phyloP scores from a whole-genome alignment of 176 grass and related monocot genomes.

The Rhynchospora breviuscula region DNA sequence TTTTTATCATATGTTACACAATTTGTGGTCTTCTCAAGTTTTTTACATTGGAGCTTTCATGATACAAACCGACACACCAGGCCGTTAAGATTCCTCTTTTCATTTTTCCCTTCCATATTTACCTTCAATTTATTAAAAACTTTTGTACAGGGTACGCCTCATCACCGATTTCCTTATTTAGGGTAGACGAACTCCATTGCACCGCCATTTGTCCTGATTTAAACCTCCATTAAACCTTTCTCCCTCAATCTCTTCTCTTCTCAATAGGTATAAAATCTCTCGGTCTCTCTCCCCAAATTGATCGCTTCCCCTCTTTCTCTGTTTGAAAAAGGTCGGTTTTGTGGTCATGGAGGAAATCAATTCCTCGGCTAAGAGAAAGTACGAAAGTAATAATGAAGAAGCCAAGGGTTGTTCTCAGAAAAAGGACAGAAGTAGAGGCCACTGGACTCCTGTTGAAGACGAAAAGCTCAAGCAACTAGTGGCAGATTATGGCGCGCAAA shows the following conservation, averaged over 20 bases:
- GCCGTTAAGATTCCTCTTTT: slow-evolving; percentile 6
- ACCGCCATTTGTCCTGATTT: background rate
- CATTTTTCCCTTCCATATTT: background rate
- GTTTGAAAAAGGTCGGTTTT: background rate
- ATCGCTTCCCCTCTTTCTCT: background rate
- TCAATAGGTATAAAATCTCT: background rate
- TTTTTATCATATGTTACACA: no score
- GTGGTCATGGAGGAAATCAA: background rate
- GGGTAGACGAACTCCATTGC: background rate
- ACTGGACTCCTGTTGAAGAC: background rate
- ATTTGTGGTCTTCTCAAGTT: no score
- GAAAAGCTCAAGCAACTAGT: background rate
- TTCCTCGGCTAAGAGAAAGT: background rate
- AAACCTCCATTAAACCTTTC: background rate
- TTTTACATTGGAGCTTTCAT: no score
- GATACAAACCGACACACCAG: background rate
- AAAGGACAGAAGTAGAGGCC: background rate
- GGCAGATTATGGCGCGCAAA: background rate
- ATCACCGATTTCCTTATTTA: background rate
- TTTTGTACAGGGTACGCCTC: slow-evolving; percentile 7
- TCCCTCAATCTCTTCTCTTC: background rate
- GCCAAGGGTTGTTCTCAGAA: background rate
- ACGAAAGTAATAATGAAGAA: background rate
- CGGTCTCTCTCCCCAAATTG: background rate
- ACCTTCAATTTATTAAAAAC: background rate